phyloP scores from a whole-genome alignment of 2,329 filamentous ascomycete genomes.

The Microcera coccophila region DNA sequence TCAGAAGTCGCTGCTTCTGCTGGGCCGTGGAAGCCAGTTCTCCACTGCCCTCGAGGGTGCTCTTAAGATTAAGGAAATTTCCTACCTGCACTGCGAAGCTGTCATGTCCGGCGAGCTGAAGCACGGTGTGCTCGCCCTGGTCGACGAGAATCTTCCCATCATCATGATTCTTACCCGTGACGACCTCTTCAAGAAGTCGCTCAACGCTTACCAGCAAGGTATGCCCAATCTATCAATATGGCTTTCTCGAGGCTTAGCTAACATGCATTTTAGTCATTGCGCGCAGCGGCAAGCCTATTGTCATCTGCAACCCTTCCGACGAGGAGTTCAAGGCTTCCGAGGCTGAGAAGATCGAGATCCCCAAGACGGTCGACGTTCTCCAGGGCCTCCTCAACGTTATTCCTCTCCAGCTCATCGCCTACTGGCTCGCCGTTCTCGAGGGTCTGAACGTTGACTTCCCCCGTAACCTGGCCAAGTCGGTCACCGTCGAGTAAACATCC shows the following conservation, averaged over 20 bases:
- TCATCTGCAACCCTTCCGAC: slow-evolving; percentile 92
- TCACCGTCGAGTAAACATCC: slow-evolving; percentile 83
- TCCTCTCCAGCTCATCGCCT: slow-evolving; percentile 94
- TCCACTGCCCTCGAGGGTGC: slow-evolving; percentile 96
- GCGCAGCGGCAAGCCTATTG: slow-evolving; percentile 91
- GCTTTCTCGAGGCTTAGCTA: slow-evolving; percentile 10
- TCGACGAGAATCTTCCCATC: slow-evolving; percentile 97
- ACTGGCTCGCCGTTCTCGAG: slow-evolving; percentile 96
- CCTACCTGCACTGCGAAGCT: slow-evolving; percentile 97
- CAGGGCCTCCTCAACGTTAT: slow-evolving; percentile 98
- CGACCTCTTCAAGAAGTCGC: slow-evolving; percentile 94
- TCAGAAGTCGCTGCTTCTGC: slow-evolving; percentile 90
- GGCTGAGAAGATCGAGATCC: slow-evolving; percentile 96
- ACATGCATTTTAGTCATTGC: slow-evolving; percentile 68
- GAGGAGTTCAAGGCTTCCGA: slow-evolving; percentile 83
- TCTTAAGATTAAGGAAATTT: slow-evolving; percentile 99
- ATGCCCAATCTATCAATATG: slow-evolving; percentile 30
- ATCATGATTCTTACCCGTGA: slow-evolving; percentile 99
- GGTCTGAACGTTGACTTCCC: slow-evolving; percentile 98
- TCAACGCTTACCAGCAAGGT: slow-evolving; percentile 98
- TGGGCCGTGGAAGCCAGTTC: slow-evolving; percentile 94
- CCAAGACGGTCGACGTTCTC: slow-evolving; percentile 88
- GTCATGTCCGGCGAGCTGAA: slow-evolving; percentile 99
- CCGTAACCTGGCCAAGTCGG: slow-evolving; percentile 96
- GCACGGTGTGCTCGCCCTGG: slow-evolving; percentile 94